Evolutionary conservation across 2,329 filamentous ascomycete species (phyloP).

Genomic region (Sphaerulina populicola): DNA sequence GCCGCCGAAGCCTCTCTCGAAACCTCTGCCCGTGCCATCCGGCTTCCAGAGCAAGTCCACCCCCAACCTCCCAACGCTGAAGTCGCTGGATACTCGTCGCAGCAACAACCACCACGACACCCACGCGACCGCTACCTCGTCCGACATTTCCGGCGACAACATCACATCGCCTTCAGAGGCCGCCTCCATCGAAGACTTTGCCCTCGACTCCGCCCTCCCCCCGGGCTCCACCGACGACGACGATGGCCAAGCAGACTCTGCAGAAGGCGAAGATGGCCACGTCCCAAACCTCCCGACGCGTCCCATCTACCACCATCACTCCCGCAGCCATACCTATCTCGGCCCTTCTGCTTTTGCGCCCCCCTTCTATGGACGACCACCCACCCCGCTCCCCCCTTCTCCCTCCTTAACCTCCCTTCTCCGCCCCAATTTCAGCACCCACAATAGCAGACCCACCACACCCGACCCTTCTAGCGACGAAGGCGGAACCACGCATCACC

Average conservation of each 20-base stretch:
- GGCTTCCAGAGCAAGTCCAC: conserved; percentile 42
- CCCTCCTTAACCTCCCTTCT: conserved; percentile 87
- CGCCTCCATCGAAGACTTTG: conserved; percentile 35
- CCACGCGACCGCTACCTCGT: conserved; percentile 11
- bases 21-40: conserved; percentile 25
- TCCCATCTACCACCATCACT: conserved; percentile 38
- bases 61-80: conserved; percentile 40
- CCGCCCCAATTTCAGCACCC: conserved; percentile 54
- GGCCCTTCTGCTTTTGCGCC: conserved; percentile 52
- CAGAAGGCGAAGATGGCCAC: conserved; percentile 28
- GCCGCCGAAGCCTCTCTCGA: conserved; percentile 14
- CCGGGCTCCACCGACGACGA: conserved; percentile 29
- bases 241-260: conserved; percentile 27
- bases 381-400: conserved; percentile 84
- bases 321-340: conserved; percentile 41
- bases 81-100: conserved; percentile 24
- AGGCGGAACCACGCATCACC: conserved; percentile 21
- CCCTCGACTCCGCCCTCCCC: conserved; percentile 27
- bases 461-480: conserved; percentile 89
- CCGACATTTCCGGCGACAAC: conserved; percentile 21
- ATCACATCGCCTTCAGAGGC: conserved; percentile 35
- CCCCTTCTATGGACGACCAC: conserved; percentile 95
- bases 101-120: conserved; percentile 12
- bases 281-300: conserved; percentile 26
- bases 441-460: conserved; percentile 80